Conservation (phyloP, 2,329 filamentous ascomycete species). For the Xylariaceae sp. region DNA sequence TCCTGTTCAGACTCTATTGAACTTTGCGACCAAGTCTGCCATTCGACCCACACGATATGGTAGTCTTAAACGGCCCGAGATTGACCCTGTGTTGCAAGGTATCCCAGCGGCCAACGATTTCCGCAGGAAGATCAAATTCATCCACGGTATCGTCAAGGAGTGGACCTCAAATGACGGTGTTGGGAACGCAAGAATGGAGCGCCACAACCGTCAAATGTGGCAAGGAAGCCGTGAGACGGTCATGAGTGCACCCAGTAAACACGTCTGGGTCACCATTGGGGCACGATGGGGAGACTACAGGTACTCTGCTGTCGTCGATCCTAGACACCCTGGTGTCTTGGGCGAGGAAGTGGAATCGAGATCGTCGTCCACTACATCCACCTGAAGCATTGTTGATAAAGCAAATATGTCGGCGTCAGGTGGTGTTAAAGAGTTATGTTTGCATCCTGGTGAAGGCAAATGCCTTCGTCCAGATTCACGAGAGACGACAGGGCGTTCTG, state of each 20-base stretch:
- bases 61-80: conserved; percentile 54
- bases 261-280: conserved; percentile 67
- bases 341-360: conserved; percentile 49
- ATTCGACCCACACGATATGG: conserved; percentile 39
- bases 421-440: neutral
- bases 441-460: neutral
- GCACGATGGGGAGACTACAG: conserved; percentile 57
- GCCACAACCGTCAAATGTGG: conserved; percentile 54
- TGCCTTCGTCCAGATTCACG: conserved; percentile 8
- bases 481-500: conserved; percentile 16
- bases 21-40: conserved; percentile 52
- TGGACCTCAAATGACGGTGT: conserved; percentile 69
- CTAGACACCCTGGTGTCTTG: conserved; percentile 48
- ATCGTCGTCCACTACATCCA: conserved; percentile 19
- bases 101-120: conserved; percentile 71
- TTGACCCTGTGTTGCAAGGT: conserved; percentile 55
- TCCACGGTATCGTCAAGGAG: conserved; percentile 63
- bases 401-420: neutral
- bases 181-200: conserved; percentile 60
- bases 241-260: conserved; percentile 53
- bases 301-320: conserved; percentile 53
- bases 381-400: neutral
- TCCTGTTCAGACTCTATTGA: conserved; percentile 68
- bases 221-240: conserved; percentile 54
- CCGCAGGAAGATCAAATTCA: conserved; percentile 69